phyloP scores from a whole-genome alignment of 2,329 filamentous ascomycete species.

The Colletotrichum tamarilloi region DNA sequence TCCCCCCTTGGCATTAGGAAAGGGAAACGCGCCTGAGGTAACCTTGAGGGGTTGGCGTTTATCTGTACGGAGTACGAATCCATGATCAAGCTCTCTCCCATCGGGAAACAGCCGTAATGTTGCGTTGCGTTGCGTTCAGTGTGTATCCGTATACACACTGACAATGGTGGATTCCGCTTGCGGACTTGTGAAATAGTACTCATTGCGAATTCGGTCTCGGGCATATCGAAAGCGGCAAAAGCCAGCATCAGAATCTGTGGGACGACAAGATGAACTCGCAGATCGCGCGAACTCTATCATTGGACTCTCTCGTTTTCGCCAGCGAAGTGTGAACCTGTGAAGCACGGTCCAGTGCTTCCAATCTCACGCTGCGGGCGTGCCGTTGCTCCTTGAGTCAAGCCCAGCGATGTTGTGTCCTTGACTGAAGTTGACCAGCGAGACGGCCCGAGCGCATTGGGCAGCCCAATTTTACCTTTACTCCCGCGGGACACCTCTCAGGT shows the following conservation, averaged over 20 bases:
- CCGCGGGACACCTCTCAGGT: background rate
- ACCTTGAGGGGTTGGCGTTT: background rate
- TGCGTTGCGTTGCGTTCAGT: background rate
- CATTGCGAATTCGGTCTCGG: background rate
- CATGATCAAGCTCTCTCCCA: background rate
- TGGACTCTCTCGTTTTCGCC: conserved; percentile 17
- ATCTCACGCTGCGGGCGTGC: conserved; percentile 5
- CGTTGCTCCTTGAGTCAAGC: conserved; percentile 15
- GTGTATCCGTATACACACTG: no score
- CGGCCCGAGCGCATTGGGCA: conserved; percentile 8
- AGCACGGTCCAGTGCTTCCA: conserved; percentile 4
- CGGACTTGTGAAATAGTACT: background rate
- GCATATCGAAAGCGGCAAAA: background rate
- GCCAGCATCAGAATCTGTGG: background rate
- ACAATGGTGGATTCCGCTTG: no score
- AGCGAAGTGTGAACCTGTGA: background rate
- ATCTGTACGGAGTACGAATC: background rate
- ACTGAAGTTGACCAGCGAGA: background rate
- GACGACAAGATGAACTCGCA: conserved; percentile 21
- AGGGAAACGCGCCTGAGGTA: background rate
- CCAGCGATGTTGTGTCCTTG: background rate
- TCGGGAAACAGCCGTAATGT: background rate
- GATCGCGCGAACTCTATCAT: conserved; percentile 12
- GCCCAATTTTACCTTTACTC: background rate
- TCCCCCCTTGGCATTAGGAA: background rate